phyloP scores from a whole-genome alignment of 768 basidiomycete species.

The Pulveroboletus sp. region DNA sequence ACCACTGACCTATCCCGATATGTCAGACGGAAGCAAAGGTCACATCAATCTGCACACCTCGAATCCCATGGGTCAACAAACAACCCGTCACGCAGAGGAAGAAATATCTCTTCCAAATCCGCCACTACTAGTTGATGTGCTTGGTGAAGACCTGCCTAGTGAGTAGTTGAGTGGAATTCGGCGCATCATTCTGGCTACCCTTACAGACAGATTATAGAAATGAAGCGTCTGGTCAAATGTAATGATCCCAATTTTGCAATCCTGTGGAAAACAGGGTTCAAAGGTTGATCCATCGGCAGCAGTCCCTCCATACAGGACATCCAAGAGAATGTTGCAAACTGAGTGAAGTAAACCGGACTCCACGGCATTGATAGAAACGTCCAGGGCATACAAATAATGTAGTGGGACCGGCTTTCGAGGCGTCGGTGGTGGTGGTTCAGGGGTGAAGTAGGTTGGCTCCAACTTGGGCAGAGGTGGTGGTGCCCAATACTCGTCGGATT shows the following conservation, averaged over 20 bases:
- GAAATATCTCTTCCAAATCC: constrained; percentile 90
- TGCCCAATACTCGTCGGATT: constrained; percentile 79
- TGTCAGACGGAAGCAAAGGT: constrained; percentile 4
- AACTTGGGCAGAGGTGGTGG: constrained; percentile 56
- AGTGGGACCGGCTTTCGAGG: constrained; percentile 59
- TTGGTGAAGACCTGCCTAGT: constrained; percentile 42
- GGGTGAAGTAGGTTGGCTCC: constrained; percentile 49
- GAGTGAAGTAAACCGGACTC: constrained; percentile 65
- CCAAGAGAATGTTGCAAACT: constrained; percentile 59
- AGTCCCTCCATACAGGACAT: constrained; percentile 58
- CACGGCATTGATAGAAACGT: constrained; percentile 69
- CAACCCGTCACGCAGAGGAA: constrained; percentile 67
- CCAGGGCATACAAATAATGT: constrained; percentile 81
- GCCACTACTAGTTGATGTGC: constrained; percentile 75
- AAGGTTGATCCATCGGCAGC: constrained; percentile 38
- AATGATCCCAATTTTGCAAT: constrained; percentile 67
- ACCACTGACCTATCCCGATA: constrained; percentile 48
- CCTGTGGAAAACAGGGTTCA: constrained; percentile 49
- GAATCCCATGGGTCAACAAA: constrained; percentile 74
- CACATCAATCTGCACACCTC: constrained; percentile 44
- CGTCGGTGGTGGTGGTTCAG: constrained; percentile 44
- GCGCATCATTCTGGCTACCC: constrained; percentile 22
- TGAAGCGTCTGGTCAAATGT: constrained; percentile 80
- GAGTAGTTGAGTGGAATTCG: constrained; percentile 18
- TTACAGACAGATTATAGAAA: constrained; percentile 86